Base-by-base conservation (phyloP, 495 filamentous ascomycete species). In the Penicillium taxi region DNA sequence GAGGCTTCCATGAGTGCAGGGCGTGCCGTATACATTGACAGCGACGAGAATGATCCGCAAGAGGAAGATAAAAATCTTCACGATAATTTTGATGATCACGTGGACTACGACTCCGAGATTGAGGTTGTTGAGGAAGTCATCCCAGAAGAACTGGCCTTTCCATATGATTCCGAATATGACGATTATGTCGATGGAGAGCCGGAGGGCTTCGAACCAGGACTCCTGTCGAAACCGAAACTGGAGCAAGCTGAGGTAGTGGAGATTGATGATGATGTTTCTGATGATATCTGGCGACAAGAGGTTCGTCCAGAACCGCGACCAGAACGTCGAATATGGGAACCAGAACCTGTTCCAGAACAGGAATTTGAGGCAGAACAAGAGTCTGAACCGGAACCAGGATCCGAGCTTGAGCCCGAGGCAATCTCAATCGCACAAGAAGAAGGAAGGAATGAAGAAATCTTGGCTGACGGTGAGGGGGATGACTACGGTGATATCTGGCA, bases 21-120 rank as follows among this genome's bases (percentile, higher is more conserved):
- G 32, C 57, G 69, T 40, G 56, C 75, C 19, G 70, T 77, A 35
- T 59, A 67, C 18, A 66, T 76, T 39, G 57, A 73, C 21, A 71
- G 72, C 28, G 70, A 74, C 46, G 54, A 55, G 5, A 47, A 45
- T 25, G 48, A 20, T 6, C 20, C 37, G 12, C 39, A 49, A 13
- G 32, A 49, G 9, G 37, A 49, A 8, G 27, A 29, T 7, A 18
- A 8, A 9, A 9, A 18, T 2, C 14, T 9, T 8, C 34, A 45
- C 12, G 14, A 26, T 32, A 17, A 7, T 15, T 33, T 28, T 21
- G 42, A 54, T 17, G 35, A 41, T 26, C 48, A 51, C 9, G 42
- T 53, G 14, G 35, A 41, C 24, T 47, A 51, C 9, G 25, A 41
- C 12, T 32, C 36, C 17, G 34, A 47, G n/a, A n/a, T n/a, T n/a